Base-by-base conservation (phyloP, 2,329 filamentous ascomycete species). In the Fusarium sp. region DNA sequence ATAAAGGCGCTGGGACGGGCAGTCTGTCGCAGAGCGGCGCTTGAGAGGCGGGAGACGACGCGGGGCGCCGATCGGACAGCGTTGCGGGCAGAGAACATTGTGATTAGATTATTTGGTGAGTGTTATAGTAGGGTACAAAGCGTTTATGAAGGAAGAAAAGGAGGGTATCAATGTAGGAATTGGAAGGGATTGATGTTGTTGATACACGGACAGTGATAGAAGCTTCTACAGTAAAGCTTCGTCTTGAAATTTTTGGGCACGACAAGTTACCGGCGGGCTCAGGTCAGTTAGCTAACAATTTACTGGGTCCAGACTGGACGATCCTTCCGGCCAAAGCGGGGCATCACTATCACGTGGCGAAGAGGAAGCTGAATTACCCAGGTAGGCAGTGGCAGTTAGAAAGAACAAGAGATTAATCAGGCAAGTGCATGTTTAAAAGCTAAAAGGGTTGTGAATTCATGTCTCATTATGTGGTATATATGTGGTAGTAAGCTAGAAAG, bases 1-100 rank as follows among this genome's bases (percentile, higher is more conserved):
- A 85, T 75, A 58, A 88, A 76, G 68, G 82, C 79, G 75, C 82
- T 83, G 76, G 85, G 83, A 68, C 84, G 84, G 75, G 85, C 76
- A 65, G 86, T 80, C 78, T 85, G 84, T 74, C 86, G 82, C 59
- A 86, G 75, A 51, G 87, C 81, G 56, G 85, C 80, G 61, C 83
- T 80, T 68, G 87, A 83, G 69, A 91, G 77, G 74, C 91, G 88
- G 73, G 87, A 83, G 57, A 91, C 75, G 62, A 85, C 84, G 78
- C 91, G 88, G 74, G 92, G 91, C 78, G 90, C 87, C 52, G 89
- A 87, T 79, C 92, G 91, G 77, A 87, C 85, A 70, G 91, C 78
- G 65, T 85, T 83, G 79, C 91, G 87, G 72, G 93, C 83, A 72
- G 91, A 91, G 78, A 94, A 84, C 92, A 94, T 94, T 71, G 76